A percentile compares a stretch with the other conserved stretches of the same genome.
Evolutionary conservation across 139 green algal genomes (phyloP).

Genomic region (Edaphochlamys debaryana): DNA sequence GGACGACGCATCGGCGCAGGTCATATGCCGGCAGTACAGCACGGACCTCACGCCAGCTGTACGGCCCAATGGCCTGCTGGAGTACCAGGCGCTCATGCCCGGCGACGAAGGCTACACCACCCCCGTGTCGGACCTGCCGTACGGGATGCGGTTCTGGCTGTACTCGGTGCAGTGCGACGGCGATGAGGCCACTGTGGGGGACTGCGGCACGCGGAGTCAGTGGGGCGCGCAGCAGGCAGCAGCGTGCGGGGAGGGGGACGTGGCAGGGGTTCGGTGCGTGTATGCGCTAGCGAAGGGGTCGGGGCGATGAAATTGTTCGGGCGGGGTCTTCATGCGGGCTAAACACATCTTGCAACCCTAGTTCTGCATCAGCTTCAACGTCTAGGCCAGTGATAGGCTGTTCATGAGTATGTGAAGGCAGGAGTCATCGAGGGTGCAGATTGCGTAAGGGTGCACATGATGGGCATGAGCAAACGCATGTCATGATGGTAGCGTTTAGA

Average conservation of each 20-base stretch:
- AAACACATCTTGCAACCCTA: too few species aligned
- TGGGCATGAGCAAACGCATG: too few species aligned
- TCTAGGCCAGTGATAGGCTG: too few species aligned
- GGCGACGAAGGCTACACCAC: neutral
- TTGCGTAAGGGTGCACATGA: too few species aligned
- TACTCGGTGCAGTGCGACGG: neutral
- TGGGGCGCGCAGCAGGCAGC: neutral
- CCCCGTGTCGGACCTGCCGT: neutral
- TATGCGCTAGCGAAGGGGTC: too few species aligned
- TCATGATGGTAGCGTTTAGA: too few species aligned
- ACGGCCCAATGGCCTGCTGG: too few species aligned
- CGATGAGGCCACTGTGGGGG: neutral
- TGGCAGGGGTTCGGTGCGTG: neutral
- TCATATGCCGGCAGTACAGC: conserved; percentile 1
- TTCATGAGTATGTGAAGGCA: too few species aligned
- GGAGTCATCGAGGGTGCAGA: too few species aligned
- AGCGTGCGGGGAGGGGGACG: neutral
- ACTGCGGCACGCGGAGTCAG: neutral
- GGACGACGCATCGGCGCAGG: neutral
- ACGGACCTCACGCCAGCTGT: neutral
- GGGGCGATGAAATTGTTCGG: too few species aligned
- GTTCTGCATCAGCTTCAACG: too few species aligned
- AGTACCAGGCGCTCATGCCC: neutral
- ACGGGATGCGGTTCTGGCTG: neutral
- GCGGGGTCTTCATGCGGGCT: too few species aligned